Base-by-base conservation (phyloP, 2,329 filamentous ascomycete genomes). In the Hymenoscyphus scutula region DNA sequence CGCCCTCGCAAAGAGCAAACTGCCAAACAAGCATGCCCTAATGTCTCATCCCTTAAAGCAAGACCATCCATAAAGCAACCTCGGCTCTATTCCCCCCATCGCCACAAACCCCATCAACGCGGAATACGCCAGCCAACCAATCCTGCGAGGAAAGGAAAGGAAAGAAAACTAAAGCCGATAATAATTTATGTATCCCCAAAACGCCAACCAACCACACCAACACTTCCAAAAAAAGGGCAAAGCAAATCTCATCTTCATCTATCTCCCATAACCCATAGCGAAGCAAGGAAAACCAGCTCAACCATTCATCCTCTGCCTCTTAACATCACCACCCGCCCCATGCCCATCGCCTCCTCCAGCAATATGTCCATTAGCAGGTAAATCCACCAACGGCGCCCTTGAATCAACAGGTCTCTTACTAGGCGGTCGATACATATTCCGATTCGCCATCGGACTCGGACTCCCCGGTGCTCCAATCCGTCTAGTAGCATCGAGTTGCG, bases 391-490 rank as follows among this genome's bases (percentile, higher is more conserved):
- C n/a, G 72, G 68, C 7, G 65, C 34, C 57, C 72, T 71, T 17
- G n/a, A 51, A 58, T 69, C 68, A 34, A 67, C 62, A 4, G 69
- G 65, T 53, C 73, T 69, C 59, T 74, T 74, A 76, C 84, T 85
- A 1, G 82, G 82, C 11, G 84, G 84, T 17, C 80, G 80, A 67
- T 87, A 89, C 67, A 81, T 80, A n/a, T 78, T 77, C 34, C 85
- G 77, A 68, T 88, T 88, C 8, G 77, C 80, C 53, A 86, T 76
- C 11, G 85, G 84, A 71, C 84, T 87, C 0, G 77, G 73, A 15
- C 76, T 80, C 8, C 78, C 79, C 0, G 86, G 86, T 0, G 81
- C 84, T 0, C 86, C 86, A 61, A 89, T 87, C 58, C 83, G 81
- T 38, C 85, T 79, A 7, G 81, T 71, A 3, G 82, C 76, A 61